These are phyloP conservation scores for Mycosarcoma mackinlayi DNA, from an alignment of 1,284 basidiomycete genomes.

Conservation along the genomic window DNA sequence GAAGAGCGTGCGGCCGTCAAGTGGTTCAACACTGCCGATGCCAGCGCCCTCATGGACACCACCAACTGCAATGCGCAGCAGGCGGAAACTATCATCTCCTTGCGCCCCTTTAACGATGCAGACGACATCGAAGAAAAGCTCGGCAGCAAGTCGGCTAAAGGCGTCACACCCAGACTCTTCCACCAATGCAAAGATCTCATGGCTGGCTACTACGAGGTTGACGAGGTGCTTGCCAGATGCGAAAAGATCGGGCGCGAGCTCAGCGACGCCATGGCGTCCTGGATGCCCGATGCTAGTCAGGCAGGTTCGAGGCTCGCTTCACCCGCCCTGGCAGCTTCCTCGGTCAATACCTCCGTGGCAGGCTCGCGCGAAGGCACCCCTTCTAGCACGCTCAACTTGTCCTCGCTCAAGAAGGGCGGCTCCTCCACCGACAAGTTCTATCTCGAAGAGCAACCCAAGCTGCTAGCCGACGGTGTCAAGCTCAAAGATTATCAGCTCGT, in stretches of 20 bases:
- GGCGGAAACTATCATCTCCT: conserved; percentile 80
- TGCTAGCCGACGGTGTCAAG: conserved; percentile 77
- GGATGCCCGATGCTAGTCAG: conserved; percentile 72
- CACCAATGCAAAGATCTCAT: conserved; percentile 90
- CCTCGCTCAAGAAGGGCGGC: conserved; percentile 49
- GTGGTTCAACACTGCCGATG: conserved; percentile 85
- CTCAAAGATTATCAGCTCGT: conserved; percentile 97
- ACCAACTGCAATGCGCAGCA: conserved; percentile 88
- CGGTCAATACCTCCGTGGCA: conserved; percentile 25
- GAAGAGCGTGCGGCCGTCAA: conserved; percentile 68
- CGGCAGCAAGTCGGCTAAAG: conserved; percentile 85
- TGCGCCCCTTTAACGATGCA: conserved; percentile 83
- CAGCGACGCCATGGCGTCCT: conserved; percentile 79
- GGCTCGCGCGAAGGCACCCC: conserved; percentile 43
- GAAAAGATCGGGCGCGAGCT: conserved; percentile 80
- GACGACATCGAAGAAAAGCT: conserved; percentile 75
- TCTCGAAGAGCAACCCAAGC: conserved; percentile 79
- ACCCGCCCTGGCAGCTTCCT: conserved; percentile 21
- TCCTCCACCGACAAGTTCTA: conserved; percentile 66
- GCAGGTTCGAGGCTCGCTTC: conserved; percentile 52
- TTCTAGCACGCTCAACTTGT: conserved; percentile 45
- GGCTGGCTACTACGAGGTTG: conserved; percentile 86
- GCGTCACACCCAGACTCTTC: conserved; percentile 88
- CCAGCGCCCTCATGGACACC: conserved; percentile 83
- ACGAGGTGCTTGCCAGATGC: conserved; percentile 86